phyloP scores from a whole-genome alignment of 805 yeast species.

The Teunomyces pallodes region DNA sequence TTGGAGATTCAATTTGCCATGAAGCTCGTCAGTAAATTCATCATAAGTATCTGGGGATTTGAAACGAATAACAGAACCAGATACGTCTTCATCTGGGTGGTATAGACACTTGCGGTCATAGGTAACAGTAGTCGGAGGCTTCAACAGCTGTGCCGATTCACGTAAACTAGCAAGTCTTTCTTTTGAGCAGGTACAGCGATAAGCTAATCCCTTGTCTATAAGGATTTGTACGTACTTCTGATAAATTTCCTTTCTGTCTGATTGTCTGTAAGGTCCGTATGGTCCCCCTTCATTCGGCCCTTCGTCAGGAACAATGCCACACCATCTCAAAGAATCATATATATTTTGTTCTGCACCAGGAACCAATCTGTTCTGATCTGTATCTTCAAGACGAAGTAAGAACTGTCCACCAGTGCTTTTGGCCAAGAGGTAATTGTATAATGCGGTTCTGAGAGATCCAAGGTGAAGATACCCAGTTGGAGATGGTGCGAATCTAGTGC shows the following conservation, averaged over 20 bases:
- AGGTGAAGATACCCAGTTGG: constrained; percentile 95
- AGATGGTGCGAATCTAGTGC: constrained; percentile 96
- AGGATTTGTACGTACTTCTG: constrained; percentile 53
- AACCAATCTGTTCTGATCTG: constrained; percentile 79
- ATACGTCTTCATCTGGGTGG: constrained; percentile 14
- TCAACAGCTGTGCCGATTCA: constrained; percentile 66
- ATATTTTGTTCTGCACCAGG: constrained; percentile 81
- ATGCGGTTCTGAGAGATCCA: constrained; percentile 91
- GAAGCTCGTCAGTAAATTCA: constrained; percentile 66
- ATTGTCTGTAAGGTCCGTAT: constrained; percentile 79
- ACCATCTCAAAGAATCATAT: constrained; percentile 73
- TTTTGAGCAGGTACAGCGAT: constrained; percentile 82
- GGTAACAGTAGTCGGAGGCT: constrained; percentile 89
- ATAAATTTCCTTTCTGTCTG: constrained; percentile 72
- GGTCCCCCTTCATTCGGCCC: constrained; percentile 65
- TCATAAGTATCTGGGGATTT: constrained; percentile 74
- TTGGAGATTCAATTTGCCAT: constrained; percentile 73
- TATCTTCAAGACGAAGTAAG: constrained; percentile 82
- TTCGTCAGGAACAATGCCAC: constrained; percentile 74
- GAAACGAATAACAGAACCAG: constrained; percentile 62
- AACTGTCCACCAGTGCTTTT: constrained; percentile 77
- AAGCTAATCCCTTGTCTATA: constrained; percentile 68
- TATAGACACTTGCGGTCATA: constrained; percentile 81
- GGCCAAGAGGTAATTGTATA: constrained; percentile 85
- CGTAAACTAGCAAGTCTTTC: constrained; percentile 68